Evolutionary conservation across 179 eudicot genomes (phyloP).

Genomic region (Spinacia oleracea): DNA sequence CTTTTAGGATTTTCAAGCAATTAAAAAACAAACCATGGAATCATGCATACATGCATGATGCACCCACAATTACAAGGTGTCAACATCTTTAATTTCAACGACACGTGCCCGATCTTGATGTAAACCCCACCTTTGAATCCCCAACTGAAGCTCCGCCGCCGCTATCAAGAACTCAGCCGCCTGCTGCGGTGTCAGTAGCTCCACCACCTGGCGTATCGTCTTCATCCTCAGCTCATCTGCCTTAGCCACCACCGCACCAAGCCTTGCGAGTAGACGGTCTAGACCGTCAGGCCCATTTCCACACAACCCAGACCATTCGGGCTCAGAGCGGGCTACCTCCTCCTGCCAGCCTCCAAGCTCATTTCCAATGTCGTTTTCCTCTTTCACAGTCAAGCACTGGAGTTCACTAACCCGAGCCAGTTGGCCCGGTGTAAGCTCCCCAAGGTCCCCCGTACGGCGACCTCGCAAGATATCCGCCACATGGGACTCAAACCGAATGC

Average conservation of each 20-base stretch:
- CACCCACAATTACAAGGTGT: neutral
- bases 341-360: constrained; percentile 77
- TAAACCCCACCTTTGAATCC: constrained; percentile 63
- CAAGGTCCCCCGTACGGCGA: constrained; percentile 58
- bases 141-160: constrained; percentile 64
- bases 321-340: constrained; percentile 32
- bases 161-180: constrained; percentile 71
- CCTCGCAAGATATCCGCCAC: constrained; percentile 58
- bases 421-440: constrained; percentile 65
- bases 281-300: constrained; percentile 35
- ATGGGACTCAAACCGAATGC: constrained; percentile 57
- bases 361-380: constrained; percentile 65
- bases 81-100: neutral
- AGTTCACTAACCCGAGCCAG: constrained; percentile 65
- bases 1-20: neutral
- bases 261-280: constrained; percentile 32
- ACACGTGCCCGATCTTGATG: constrained; percentile 45
- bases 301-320: constrained; percentile 42
- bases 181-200: constrained; percentile 67
- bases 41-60: neutral
- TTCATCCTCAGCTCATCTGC: constrained; percentile 65
- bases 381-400: constrained; percentile 64
- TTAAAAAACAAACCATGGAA: neutral
- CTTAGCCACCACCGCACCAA: constrained; percentile 46
- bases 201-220: constrained; percentile 55